These are phyloP conservation scores for Mycothermus thermophilus DNA, from an alignment of 495 filamentous ascomycete genomes.

Conservation along the genomic window DNA sequence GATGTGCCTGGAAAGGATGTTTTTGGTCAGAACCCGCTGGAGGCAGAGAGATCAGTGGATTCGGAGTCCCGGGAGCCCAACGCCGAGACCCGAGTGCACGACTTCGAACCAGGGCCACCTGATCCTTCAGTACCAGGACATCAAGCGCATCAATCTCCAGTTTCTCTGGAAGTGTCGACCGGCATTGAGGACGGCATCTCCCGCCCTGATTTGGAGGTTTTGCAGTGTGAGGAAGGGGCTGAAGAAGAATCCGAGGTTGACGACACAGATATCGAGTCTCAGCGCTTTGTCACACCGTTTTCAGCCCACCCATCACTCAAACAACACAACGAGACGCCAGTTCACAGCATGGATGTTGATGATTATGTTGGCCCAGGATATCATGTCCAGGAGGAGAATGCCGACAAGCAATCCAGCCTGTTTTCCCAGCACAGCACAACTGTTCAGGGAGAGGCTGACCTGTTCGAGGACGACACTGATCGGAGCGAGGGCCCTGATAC, in stretches of 20 bases:
- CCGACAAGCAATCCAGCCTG: conserved; percentile 1
- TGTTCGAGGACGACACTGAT: conserved; percentile 16
- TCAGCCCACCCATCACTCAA: conserved; percentile 1
- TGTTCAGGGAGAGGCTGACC: conserved; percentile 12
- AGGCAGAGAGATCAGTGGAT: too few species aligned
- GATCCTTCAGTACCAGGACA: too few species aligned
- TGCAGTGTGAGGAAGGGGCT: background rate
- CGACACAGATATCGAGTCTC: conserved; percentile 1
- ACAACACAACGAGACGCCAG: background rate
- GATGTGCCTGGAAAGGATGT: too few species aligned
- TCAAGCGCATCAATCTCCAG: too few species aligned
- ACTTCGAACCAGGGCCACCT: too few species aligned
- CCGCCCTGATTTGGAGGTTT: too few species aligned
- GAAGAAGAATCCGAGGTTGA: too few species aligned
- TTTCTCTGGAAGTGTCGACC: too few species aligned
- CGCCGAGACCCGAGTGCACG: too few species aligned
- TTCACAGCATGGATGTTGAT: background rate
- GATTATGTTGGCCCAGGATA: conserved; percentile 1
- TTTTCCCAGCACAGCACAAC: conserved; percentile 11
- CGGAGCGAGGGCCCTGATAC: conserved; percentile 1
- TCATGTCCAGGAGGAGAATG: background rate
- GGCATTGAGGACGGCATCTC: too few species aligned
- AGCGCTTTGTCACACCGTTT: conserved; percentile 5
- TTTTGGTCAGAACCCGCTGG: too few species aligned
- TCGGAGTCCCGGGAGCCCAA: too few species aligned